Base-by-base conservation (phyloP, 169 alveolate species). In the Plasmodium cynomolgi region DNA sequence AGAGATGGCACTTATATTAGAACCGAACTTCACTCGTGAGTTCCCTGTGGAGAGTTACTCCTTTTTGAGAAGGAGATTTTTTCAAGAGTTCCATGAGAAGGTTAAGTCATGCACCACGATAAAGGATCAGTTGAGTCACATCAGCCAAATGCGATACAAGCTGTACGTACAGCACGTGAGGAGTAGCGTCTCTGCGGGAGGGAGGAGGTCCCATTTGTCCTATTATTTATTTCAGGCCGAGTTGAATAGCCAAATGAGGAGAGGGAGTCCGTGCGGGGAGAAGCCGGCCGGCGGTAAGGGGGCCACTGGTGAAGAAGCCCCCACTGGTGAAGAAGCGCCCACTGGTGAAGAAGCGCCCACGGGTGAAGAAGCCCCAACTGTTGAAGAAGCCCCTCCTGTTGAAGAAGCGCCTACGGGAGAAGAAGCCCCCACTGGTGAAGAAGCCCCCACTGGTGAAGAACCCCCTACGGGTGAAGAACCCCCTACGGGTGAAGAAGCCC, bases 91-190 rank as follows among this genome's bases (percentile, higher is more conserved):
- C 34, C 56, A 85, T 2, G 93, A 85, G 2, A 23, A 44, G n/a
- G 17, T 17, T 47, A 74, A 31, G 41, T 54, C 56, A 17, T 85
- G 26, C 41, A 50, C n/a, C 5, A 29, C 93, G 15, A 15, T 85
- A 85, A 85, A 85, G 39, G 86, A 85, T 26, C 93, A 85, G 13
- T 34, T 56, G 41, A 34, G 26, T 31, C 93, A 85, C 44, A 85
- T 85, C 9, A 20, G 56, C 44, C 84, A 85, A 1, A 85, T 85
- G 68, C 33, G 93, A 7, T 39, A 85, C 68, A 85, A 75, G 41
- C 56, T 85, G 44, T 75, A 85, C 26, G 17, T 85, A 1, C 56
- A 85, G 26, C 37, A 77, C 26, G 37, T 74, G 23, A 56, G 73
- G 31, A 41, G 17, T 26, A 33, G 47, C 13, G 75, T 34, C 20